phyloP scores from a whole-genome alignment of 257 asterid species.

The Nicotiana undulata region DNA sequence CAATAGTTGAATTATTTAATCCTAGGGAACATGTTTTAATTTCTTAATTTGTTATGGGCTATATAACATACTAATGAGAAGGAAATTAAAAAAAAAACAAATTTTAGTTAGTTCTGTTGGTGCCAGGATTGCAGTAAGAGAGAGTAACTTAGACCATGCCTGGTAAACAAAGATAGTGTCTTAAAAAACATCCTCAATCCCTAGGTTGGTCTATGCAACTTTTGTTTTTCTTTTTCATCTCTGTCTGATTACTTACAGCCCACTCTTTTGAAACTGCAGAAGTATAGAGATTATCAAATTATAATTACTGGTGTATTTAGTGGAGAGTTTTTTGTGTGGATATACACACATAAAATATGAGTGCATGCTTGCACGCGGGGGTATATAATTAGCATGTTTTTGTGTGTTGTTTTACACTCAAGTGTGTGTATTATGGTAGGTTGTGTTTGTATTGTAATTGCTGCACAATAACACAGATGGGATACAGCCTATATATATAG shows the following conservation, averaged over 20 bases:
- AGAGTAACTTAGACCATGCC: slow-evolving; percentile 7
- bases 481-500: not conserved
- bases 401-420: slow-evolving; percentile 14
- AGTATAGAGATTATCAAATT: slow-evolving; percentile 21
- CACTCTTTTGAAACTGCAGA: not conserved
- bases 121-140: slow-evolving; percentile 15
- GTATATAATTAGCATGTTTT: slow-evolving; percentile 17
- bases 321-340: slow-evolving; percentile 4
- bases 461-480: not conserved
- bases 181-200: slow-evolving; percentile 19
- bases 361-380: slow-evolving; percentile 39
- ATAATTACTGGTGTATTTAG: slow-evolving; percentile 3
- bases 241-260: slow-evolving; percentile 10
- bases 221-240: slow-evolving; percentile 4
- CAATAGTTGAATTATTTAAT: not conserved
- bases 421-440: not conserved
- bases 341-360: slow-evolving; percentile 14
- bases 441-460: not conserved
- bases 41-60: not conserved
- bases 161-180: not conserved
- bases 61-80: not conserved
- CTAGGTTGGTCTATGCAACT: slow-evolving; percentile 22
- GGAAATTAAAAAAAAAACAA: too few relatives aligned
- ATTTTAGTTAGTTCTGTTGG: not conserved
- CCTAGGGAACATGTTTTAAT: not conserved